These are phyloP conservation scores for Cystobasidium ongulense DNA, from an alignment of 768 basidiomycete species.

Conservation along the genomic window DNA sequence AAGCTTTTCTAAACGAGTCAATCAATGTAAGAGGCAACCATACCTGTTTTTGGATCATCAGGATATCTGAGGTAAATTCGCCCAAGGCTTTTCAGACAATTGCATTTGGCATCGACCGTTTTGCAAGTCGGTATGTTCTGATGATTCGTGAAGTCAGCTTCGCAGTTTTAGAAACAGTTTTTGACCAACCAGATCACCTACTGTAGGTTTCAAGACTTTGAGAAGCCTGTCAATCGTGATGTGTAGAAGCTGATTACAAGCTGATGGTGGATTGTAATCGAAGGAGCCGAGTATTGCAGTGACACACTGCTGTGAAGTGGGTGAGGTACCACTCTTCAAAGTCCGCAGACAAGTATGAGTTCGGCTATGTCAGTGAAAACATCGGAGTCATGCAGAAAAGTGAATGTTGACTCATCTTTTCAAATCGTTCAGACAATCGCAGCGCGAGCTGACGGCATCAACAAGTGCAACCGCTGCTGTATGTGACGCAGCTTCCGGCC, in stretches of 20 bases:
- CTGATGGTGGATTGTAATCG: background rate
- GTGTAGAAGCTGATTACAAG: conserved; percentile 9
- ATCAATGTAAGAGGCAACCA: background rate
- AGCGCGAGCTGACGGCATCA: background rate
- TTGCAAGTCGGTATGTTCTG: conserved; percentile 22
- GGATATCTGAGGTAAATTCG: background rate
- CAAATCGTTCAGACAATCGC: conserved; percentile 3
- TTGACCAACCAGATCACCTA: background rate
- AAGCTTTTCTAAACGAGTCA: background rate
- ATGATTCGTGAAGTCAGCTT: background rate
- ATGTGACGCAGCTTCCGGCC: conserved; percentile 2
- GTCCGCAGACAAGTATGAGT: background rate
- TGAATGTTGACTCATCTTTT: conserved; percentile 4
- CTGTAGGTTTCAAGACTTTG: conserved; percentile 5
- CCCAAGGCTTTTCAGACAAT: background rate
- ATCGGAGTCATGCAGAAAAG: background rate
- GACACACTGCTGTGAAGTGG: conserved; percentile 8
- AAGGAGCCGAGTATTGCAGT: conserved; percentile 15
- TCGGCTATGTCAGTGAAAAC: background rate
- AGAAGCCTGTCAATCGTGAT: conserved; percentile 11
- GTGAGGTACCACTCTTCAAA: background rate
- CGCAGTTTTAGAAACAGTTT: background rate
- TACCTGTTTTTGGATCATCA: background rate
- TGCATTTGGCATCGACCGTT: conserved; percentile 17
- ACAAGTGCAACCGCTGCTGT: background rate